These are phyloP conservation scores for Trapa bicornis DNA, from an alignment of 345 rosid genomes.

Conservation along the genomic window DNA sequence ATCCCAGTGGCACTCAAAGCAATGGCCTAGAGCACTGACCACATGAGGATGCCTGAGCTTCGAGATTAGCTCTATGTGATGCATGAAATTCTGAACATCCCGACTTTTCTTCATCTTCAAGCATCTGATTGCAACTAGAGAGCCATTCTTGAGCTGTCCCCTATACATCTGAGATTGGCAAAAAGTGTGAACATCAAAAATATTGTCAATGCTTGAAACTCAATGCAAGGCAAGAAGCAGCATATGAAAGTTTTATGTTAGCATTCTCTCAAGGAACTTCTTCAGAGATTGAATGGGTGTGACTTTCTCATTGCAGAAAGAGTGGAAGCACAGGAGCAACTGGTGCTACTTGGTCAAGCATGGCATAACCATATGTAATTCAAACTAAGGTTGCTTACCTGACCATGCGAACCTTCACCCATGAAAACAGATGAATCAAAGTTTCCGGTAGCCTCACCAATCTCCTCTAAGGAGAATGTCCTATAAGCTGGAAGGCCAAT, in stretches of 20 bases:
- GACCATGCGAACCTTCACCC: conserved; percentile 92
- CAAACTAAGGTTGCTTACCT: conserved; percentile 26
- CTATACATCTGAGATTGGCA: conserved; percentile 55
- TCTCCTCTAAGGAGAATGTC: conserved; percentile 74
- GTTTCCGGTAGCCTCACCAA: conserved; percentile 72
- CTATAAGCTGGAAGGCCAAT: conserved; percentile 83
- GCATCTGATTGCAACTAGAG: conserved; percentile 67
- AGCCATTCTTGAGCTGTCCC: conserved; percentile 73
- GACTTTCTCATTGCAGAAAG: not conserved
- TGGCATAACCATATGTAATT: not conserved
- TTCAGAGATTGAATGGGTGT: not conserved
- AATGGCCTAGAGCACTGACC: conserved; percentile 84
- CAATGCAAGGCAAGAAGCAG: not conserved
- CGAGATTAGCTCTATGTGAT: conserved; percentile 72
- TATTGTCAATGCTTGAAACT: not conserved
- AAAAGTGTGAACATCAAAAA: not conserved
- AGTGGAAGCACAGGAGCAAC: not conserved
- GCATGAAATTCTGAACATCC: conserved; percentile 65
- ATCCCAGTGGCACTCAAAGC: conserved; percentile 87
- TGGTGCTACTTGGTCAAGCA: not conserved
- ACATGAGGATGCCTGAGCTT: conserved; percentile 80
- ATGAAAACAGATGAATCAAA: conserved; percentile 80
- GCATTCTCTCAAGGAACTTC: not conserved
- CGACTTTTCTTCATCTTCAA: conserved; percentile 70
- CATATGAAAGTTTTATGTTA: not conserved